A percentile compares a stretch with the other conserved stretches of the same genome.
Evolutionary conservation across 2,329 filamentous ascomycete genomes (phyloP).

Genomic region (Nigrospora oryzae): DNA sequence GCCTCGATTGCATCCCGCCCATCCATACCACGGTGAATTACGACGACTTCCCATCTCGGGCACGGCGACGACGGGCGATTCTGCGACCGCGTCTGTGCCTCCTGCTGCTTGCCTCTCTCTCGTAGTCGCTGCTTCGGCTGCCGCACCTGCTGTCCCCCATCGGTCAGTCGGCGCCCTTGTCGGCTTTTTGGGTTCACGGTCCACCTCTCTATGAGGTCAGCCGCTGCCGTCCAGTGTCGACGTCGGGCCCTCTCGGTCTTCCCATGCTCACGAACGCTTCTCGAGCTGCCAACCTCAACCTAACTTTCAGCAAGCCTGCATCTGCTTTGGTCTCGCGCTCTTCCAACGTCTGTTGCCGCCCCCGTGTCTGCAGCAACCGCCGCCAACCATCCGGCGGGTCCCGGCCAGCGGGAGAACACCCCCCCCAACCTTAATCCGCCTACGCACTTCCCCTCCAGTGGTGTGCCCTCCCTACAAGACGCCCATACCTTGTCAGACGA

Average conservation of each 20-base stretch:
- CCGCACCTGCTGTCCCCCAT: no score
- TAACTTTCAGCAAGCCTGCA: not conserved
- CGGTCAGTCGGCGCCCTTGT: no score
- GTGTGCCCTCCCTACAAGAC: not conserved
- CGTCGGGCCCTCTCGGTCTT: not conserved
- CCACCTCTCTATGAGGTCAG: conserved; percentile 1
- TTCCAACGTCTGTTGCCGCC: not conserved
- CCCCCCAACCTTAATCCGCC: not conserved
- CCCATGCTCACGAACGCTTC: no score
- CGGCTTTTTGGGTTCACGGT: conserved; percentile 1
- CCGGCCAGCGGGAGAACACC: no score
- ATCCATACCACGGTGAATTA: no score
- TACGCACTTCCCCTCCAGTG: not conserved
- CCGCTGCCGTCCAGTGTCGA: not conserved
- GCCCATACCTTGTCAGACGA: not conserved
- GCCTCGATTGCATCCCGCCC: no score
- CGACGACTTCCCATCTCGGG: no score
- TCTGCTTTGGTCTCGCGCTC: not conserved
- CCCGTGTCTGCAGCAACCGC: not conserved
- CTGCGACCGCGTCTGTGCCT: no score
- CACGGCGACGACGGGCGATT: no score
- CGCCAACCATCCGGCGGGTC: no score
- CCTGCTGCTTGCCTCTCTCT: no score
- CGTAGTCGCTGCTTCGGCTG: no score
- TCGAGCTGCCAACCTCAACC: not conserved